phyloP scores from a whole-genome alignment of 2,329 filamentous ascomycete genomes.

The Aspergillus cejpii region DNA sequence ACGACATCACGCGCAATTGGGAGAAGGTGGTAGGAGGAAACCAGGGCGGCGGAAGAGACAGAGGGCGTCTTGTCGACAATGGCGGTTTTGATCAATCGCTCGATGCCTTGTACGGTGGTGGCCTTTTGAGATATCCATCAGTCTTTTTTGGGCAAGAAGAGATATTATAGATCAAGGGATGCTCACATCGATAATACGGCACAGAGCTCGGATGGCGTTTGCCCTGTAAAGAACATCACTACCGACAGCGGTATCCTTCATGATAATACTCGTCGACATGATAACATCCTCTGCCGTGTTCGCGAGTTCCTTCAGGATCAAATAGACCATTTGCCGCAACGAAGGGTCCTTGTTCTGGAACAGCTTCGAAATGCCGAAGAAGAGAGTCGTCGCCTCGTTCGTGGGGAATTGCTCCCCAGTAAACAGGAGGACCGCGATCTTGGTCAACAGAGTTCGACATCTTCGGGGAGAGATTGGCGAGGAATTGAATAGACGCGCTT shows the following conservation, averaged over 20 bases:
- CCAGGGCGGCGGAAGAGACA: conserved; percentile 88
- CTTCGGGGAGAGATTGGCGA: conserved; percentile 92
- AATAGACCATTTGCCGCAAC: conserved; percentile 96
- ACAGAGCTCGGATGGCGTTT: conserved; percentile 91
- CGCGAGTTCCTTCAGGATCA: conserved; percentile 95
- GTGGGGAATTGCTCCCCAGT: conserved; percentile 95
- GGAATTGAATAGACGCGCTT: conserved; percentile 94
- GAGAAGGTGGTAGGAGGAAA: conserved; percentile 95
- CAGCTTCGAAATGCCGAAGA: conserved; percentile 97
- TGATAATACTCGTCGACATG: conserved; percentile 98
- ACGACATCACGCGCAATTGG: conserved; percentile 94
- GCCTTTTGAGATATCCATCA: conserved; percentile 48
- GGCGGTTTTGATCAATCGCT: conserved; percentile 96
- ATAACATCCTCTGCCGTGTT: conserved; percentile 96
- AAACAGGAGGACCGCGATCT: conserved; percentile 92
- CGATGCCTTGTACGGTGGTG: conserved; percentile 93
- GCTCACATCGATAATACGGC: conserved; percentile 90
- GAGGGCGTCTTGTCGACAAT: conserved; percentile 99
- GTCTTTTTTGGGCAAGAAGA: neutral
- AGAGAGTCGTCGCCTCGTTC: conserved; percentile 94
- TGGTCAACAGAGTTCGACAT: conserved; percentile 96
- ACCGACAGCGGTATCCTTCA: conserved; percentile 97
- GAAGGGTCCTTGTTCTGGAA: conserved; percentile 99
- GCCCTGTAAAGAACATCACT: conserved; percentile 90
- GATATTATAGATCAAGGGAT: neutral